Evolutionary conservation across 768 basidiomycete genomes (phyloP).

Genomic region (Coprinopsis strossmayeri): DNA sequence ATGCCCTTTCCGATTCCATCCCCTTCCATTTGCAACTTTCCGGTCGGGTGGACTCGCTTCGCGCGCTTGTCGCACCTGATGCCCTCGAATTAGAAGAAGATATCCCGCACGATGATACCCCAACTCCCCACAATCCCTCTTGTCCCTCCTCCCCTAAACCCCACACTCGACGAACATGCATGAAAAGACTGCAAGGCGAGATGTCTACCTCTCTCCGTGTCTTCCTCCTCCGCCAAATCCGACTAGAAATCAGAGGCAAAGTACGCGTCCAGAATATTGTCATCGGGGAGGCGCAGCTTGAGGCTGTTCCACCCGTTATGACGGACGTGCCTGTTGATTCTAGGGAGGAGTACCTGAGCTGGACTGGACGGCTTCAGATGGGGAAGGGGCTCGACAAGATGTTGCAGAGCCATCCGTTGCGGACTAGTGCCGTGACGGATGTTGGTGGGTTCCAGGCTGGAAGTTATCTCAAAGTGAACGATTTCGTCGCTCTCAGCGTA

Average conservation of each 20-base stretch:
- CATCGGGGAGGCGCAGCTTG: slow-evolving; percentile 44
- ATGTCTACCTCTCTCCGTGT: slow-evolving; percentile 26
- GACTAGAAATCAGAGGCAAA: slow-evolving; percentile 26
- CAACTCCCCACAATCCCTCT: slow-evolving; percentile 6
- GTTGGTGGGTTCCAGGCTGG: slow-evolving; percentile 42
- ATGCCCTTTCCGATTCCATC: slow-evolving; percentile 47
- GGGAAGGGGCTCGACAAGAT: not conserved
- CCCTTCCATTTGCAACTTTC: slow-evolving; percentile 62
- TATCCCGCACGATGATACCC: not conserved
- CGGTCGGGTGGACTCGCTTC: slow-evolving; percentile 38
- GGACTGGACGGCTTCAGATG: slow-evolving; percentile 59
- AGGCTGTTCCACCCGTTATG: slow-evolving; percentile 34
- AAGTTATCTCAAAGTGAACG: slow-evolving; percentile 38
- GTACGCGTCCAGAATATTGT: slow-evolving; percentile 31
- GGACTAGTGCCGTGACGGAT: slow-evolving; percentile 26
- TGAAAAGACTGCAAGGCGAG: slow-evolving; percentile 6
- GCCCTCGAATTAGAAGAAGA: slow-evolving; percentile 15
- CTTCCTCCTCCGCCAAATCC: slow-evolving; percentile 45
- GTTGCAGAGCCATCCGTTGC: not conserved
- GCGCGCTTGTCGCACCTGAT: slow-evolving; percentile 33
- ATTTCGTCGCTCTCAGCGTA: slow-evolving; percentile 49
- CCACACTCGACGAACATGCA: not conserved
- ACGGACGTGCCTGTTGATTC: slow-evolving; percentile 14
- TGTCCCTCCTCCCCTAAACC: slow-evolving; percentile 18
- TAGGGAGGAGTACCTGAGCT: slow-evolving; percentile 29